Evolutionary conservation across 495 filamentous ascomycete species (phyloP).

Genomic region (Annulohypoxylon bovei): DNA sequence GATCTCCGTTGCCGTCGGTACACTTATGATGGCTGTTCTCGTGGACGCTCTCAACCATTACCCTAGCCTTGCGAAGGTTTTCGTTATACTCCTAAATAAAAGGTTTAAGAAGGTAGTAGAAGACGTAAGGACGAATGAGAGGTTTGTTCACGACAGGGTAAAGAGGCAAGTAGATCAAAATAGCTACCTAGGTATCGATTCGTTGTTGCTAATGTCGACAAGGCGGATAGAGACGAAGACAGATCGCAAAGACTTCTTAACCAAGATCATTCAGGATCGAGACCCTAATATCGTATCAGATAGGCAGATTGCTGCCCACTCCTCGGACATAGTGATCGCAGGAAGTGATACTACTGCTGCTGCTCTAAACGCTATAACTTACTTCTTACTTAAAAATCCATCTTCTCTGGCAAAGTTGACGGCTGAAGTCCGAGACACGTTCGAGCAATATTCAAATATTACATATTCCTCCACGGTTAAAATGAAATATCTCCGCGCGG

Average conservation of each 20-base stretch:
- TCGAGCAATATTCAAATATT: conserved; percentile 48
- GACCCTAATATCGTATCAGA: conserved; percentile 33
- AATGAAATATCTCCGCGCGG: conserved; percentile 52
- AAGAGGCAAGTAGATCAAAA: conserved; percentile 28
- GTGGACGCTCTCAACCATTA: conserved; percentile 16
- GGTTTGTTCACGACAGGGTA: conserved; percentile 23
- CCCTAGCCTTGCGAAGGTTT: background rate
- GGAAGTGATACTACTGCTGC: conserved; percentile 62
- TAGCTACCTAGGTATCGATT: background rate
- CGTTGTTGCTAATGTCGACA: background rate
- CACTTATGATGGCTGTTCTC: conserved; percentile 45
- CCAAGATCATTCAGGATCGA: conserved; percentile 27
- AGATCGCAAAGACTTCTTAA: conserved; percentile 39
- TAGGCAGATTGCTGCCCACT: conserved; percentile 39
- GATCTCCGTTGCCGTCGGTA: conserved; percentile 50
- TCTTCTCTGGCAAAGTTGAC: conserved; percentile 44
- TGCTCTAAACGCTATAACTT: conserved; percentile 50
- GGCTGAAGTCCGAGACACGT: conserved; percentile 54
- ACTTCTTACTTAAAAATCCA: conserved; percentile 49
- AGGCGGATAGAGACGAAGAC: conserved; percentile 25
- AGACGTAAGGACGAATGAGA: conserved; percentile 28
- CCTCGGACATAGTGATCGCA: conserved; percentile 48
- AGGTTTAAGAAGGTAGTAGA: conserved; percentile 5
- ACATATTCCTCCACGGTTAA: conserved; percentile 31
- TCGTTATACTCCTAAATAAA: conserved; percentile 14